Conservation (phyloP, 1,284 basidiomycete species). For the Papiliotrema fonsecae region DNA sequence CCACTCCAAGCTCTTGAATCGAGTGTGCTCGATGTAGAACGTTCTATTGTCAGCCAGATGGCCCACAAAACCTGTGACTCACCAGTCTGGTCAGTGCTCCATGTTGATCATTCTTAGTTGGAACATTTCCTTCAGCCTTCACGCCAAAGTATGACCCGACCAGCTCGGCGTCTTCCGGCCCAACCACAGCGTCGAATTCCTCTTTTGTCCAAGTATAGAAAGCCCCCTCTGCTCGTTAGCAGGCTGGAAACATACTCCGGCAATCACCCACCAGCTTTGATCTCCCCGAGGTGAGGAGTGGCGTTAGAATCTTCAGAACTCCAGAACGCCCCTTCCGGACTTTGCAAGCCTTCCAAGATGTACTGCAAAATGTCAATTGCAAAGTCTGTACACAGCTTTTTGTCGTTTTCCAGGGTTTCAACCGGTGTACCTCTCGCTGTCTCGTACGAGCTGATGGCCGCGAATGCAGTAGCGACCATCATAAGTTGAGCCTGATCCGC, state of each 20-base stretch:
- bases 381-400: slow-evolving; percentile 26
- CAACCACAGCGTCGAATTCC: slow-evolving; percentile 47
- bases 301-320: slow-evolving; percentile 53
- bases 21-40: slow-evolving; percentile 28
- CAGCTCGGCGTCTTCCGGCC: slow-evolving; percentile 34
- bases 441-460: slow-evolving; percentile 16
- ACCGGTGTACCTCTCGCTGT: not conserved
- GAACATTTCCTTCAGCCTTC: slow-evolving; percentile 48
- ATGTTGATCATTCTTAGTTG: slow-evolving; percentile 48
- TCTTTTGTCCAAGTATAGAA: slow-evolving; percentile 51
- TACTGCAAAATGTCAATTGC: slow-evolving; percentile 48
- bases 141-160: slow-evolving; percentile 48
- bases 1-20: slow-evolving; percentile 12
- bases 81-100: no score
- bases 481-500: slow-evolving; percentile 52
- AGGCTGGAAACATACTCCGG: not conserved
- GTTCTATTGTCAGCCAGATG: no score
- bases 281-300: slow-evolving; percentile 18
- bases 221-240: slow-evolving; percentile 43
- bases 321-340: slow-evolving; percentile 48
- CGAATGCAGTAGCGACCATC: slow-evolving; percentile 32
- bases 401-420: slow-evolving; percentile 10
- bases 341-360: slow-evolving; percentile 42
- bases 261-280: slow-evolving; percentile 17
- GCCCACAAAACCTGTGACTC: no score